Evolutionary conservation across 2,329 filamentous ascomycete genomes (phyloP).

Genomic region (Dactylonectria estremocensis): DNA sequence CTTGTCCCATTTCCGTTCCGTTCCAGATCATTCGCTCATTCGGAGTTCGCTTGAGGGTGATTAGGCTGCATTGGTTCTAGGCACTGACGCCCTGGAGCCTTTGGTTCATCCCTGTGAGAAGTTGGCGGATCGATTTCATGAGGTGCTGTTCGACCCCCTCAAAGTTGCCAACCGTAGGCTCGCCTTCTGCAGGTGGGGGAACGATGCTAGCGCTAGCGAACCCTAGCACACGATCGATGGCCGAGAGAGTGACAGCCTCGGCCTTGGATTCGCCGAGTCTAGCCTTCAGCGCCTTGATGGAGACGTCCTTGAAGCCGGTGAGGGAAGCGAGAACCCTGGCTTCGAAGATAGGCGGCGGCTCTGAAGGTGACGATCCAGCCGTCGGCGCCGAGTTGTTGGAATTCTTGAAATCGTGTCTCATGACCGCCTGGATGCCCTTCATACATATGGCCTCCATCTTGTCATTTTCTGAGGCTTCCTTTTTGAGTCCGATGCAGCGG

Average conservation of each 20-base stretch:
- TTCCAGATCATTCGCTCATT: conserved; percentile 11
- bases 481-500: conserved; percentile 65
- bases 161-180: conserved; percentile 51
- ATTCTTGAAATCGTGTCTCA: conserved; percentile 61
- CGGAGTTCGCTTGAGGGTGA: neutral
- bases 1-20: conserved; percentile 28
- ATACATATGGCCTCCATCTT: conserved; percentile 64
- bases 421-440: conserved; percentile 59
- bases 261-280: conserved; percentile 60
- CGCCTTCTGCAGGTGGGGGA: conserved; percentile 52
- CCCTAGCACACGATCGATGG: conserved; percentile 66
- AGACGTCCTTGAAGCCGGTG: conserved; percentile 63
- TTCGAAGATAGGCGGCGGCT: conserved; percentile 53
- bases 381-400: conserved; percentile 55
- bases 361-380: conserved; percentile 45
- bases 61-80: neutral
- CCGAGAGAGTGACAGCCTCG: conserved; percentile 64
- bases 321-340: conserved; percentile 60
- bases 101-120: conserved; percentile 59
- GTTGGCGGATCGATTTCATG: conserved; percentile 58
- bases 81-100: conserved; percentile 49
- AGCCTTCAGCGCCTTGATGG: conserved; percentile 58
- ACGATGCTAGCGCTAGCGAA: conserved; percentile 62
- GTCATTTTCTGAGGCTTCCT: conserved; percentile 60
- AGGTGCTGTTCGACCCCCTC: conserved; percentile 60